phyloP scores from a whole-genome alignment of 306 rosid genomes.

The Pyrus pyrifolia region DNA sequence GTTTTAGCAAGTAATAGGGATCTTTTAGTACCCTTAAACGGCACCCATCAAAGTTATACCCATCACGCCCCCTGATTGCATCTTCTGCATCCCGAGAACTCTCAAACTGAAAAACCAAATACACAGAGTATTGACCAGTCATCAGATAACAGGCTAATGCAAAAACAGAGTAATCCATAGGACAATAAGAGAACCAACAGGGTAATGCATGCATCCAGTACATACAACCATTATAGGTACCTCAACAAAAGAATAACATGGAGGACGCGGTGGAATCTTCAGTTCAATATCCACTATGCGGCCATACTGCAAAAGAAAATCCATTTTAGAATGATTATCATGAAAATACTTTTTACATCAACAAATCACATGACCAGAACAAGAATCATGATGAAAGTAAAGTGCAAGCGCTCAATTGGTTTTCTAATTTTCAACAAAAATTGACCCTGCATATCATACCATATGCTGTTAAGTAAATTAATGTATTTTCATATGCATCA shows the following conservation, averaged over 20 bases:
- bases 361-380: neutral
- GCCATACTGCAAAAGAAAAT: slow-evolving; percentile 68
- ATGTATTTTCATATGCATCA: neutral
- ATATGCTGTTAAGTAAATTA: neutral
- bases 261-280: slow-evolving; percentile 97
- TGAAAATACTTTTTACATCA: neutral
- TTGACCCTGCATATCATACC: neutral
- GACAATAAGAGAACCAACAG: neutral
- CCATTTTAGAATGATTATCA: slow-evolving; percentile 1
- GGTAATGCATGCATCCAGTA: neutral
- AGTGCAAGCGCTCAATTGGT: neutral
- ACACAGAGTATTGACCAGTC: neutral
- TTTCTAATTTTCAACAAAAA: neutral
- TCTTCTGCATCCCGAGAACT: slow-evolving; percentile 94
- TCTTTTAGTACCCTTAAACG: slow-evolving; percentile 69
- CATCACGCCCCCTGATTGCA: slow-evolving; percentile 95
- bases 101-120: slow-evolving; percentile 62
- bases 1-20: neutral
- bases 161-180: neutral
- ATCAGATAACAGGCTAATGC: neutral
- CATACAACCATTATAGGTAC: slow-evolving; percentile 24
- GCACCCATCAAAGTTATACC: slow-evolving; percentile 96
- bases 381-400: neutral
- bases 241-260: slow-evolving; percentile 96
- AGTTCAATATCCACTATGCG: slow-evolving; percentile 87